Base-by-base conservation (phyloP, 2,329 filamentous ascomycete genomes). In the Aspergillus fumigatus region DNA sequence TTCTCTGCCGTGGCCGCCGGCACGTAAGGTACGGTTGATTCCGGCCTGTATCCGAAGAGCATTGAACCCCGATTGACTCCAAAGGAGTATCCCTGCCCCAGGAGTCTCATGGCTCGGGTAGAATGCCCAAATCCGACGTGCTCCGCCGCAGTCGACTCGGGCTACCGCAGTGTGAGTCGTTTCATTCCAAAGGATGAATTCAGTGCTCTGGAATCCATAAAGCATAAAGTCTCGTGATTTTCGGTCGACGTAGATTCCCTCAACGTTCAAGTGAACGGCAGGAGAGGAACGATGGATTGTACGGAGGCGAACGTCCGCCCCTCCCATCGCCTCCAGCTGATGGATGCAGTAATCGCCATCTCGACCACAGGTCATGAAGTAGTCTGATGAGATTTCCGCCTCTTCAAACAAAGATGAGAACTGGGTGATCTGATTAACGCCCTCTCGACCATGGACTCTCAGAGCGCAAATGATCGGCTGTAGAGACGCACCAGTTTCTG, bases 1-100 rank as follows among this genome's bases (percentile, higher is more conserved):
- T 73, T 99, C 94, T 54, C 94, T 81, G 0, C 94, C 94, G 72
- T 99, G 94, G 0, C 85, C 85, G 6, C 94, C 93, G 0, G 74
- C 64, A 61, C 87, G 85, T 11, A 96, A 61, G 0, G 80, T 70
- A 9, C 70, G 65, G 69, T 75, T 83, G 62, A 69, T 77, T 35
- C 77, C 59, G 17, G 65, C 58, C 3, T 55, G 58, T 32, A 81
- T 76, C 2, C 67, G 72, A 40, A 76, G 68, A 0, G 81, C 68
- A 58, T 82, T 76, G 54, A 86, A 77, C 59, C 84, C 83, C 4
- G 86, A 85, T 71, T 90, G 87, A 3, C 88, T 93, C 82, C 89
- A 97, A 0, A 89, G 81, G 57, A 96, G 86, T 27, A 78, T 80
- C 1, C 80, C 80, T 43, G 75, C 75, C 45, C 67, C 66, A 1